Base-by-base conservation (phyloP, 2,329 filamentous ascomycete genomes). In the Penicillium griseofulvum region DNA sequence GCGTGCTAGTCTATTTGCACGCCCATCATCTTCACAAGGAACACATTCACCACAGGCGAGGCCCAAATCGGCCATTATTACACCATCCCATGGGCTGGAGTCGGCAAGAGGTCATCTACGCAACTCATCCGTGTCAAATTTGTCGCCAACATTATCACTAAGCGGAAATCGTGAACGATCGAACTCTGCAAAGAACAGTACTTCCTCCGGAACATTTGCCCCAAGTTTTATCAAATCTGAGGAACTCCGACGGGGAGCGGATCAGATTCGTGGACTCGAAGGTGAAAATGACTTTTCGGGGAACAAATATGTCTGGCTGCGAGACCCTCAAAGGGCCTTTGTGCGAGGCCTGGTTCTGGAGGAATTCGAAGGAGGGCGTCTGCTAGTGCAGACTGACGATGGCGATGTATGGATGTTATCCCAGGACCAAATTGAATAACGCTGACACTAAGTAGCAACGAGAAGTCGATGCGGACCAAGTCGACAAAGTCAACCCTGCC, bases 221-320 rank as follows among this genome's bases (percentile, higher is more conserved):
- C 94, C 93, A 3, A 90, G 91, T 10, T 99, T 99, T 74, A 97
- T 99, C 76, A 94, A 93, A 73, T 85, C 87, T 0, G 91, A 96
- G 61, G 90, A 92, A 61, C 78, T 89, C 73, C 82, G 85, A 63
- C 79, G 80, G 49, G 77, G 77, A 2, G 78, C 79, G 29, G 81
- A 84, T 57, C 74, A 77, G 57, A 79, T 86, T 29, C 78, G 81
- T 19, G 89, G 90, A 17, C 91, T 97, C 56, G 95, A 99, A 75
- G 94, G 94, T 60, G 93, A 97, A 70, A 97, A 97, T 72, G 94
- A 99, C 80, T 97, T 99, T 74, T 99, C 94, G 0, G 95, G 94
- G 54, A 97, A 95, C 78, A 86, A 94, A 78, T 99, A 97, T 79
- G 92, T 99, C 61, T 99, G 94, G 95, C 80, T 99, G 70, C 90